phyloP scores from a whole-genome alignment of 1,284 basidiomycete species.

The Cryptococcus sp. region DNA sequence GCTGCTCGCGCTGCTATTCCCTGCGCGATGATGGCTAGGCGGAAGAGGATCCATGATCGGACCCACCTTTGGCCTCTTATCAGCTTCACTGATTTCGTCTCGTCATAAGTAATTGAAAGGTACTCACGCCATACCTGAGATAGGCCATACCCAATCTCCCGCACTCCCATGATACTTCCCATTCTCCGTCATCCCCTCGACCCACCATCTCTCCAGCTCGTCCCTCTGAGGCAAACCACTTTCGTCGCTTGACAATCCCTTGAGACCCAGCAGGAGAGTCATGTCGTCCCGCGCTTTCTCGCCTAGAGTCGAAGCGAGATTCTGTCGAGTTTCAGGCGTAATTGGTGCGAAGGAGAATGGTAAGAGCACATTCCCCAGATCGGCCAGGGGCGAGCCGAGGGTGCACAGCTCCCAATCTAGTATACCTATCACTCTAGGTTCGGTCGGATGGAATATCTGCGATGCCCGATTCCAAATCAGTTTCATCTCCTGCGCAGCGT shows the following conservation, averaged over 20 bases:
- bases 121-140: slow-evolving; percentile 46
- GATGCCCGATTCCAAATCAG: neutral
- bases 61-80: slow-evolving; percentile 29
- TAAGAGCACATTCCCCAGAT: slow-evolving; percentile 84
- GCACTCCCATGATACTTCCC: slow-evolving; percentile 26
- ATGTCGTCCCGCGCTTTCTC: slow-evolving; percentile 30
- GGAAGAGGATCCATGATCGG: slow-evolving; percentile 52
- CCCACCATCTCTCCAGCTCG: slow-evolving; percentile 64
- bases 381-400: slow-evolving; percentile 84
- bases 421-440: slow-evolving; percentile 89
- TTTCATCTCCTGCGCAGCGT: neutral
- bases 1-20: slow-evolving; percentile 89
- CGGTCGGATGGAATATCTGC: slow-evolving; percentile 81
- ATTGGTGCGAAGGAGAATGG: slow-evolving; percentile 72
- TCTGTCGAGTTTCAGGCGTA: slow-evolving; percentile 8
- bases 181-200: slow-evolving; percentile 46
- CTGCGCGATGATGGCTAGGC: slow-evolving; percentile 82
- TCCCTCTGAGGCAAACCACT: slow-evolving; percentile 68
- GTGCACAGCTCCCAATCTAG: slow-evolving; percentile 97
- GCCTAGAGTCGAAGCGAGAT: slow-evolving; percentile 10
- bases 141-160: slow-evolving; percentile 42
- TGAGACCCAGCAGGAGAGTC: slow-evolving; percentile 60
- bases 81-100: slow-evolving; percentile 6
- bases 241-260: slow-evolving; percentile 60
- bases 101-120: slow-evolving; percentile 48